phyloP scores from a whole-genome alignment of 371 early-diverging fungal genomes.

The Entomophthora muscae region DNA sequence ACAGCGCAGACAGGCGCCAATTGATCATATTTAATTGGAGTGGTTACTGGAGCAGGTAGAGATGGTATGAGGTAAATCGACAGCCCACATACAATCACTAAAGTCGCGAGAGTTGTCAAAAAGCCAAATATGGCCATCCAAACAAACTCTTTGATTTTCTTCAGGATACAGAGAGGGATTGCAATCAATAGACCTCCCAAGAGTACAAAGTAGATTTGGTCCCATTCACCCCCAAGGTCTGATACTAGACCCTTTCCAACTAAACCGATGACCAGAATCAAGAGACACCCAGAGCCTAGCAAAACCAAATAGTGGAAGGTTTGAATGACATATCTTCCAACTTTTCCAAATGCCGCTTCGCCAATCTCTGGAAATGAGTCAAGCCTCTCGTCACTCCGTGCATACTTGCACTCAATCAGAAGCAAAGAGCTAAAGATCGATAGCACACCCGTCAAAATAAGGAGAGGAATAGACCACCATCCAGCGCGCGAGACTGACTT shows the following conservation, averaged over 20 bases:
- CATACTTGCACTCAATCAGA: too few relatives aligned
- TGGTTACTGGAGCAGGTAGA: conserved; percentile 1
- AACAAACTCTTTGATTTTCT: conserved; percentile 5
- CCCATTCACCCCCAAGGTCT: not conserved
- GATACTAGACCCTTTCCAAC: not conserved
- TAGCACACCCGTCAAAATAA: not conserved
- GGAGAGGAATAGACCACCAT: not conserved
- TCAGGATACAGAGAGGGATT: not conserved
- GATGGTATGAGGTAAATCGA: not conserved
- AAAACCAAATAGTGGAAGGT: conserved; percentile 36
- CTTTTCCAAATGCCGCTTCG: conserved; percentile 18
- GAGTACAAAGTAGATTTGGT: not conserved
- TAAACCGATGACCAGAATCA: conserved; percentile 28
- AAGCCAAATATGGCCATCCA: conserved; percentile 3
- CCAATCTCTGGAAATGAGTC: conserved; percentile 24
- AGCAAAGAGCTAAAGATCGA: conserved; percentile 13
- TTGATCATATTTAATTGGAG: not conserved
- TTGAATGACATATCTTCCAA: conserved; percentile 16
- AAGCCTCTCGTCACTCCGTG: conserved; percentile 20
- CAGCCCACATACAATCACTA: not conserved
- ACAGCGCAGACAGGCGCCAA: conserved; percentile 20
- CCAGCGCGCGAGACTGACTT: not conserved
- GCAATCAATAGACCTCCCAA: not conserved
- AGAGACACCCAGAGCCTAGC: conserved; percentile 36
- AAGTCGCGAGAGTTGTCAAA: not conserved